Evolutionary conservation across 1,139 yeast species (phyloP).

Genomic region (Debaryomycetaceae sp.): DNA sequence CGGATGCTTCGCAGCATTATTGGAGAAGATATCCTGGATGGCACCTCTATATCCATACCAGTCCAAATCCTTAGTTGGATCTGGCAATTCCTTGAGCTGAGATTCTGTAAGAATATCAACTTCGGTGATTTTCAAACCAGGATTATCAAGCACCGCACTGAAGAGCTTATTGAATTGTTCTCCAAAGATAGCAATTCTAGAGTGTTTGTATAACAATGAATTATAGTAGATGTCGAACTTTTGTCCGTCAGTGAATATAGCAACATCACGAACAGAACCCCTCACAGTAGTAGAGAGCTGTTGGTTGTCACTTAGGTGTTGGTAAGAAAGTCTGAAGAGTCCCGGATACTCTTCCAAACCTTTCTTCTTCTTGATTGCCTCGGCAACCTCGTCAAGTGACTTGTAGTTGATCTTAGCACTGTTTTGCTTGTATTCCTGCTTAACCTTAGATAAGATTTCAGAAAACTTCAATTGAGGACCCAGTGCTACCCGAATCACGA

Average conservation of each 20-base stretch:
- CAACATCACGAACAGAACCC: slow-evolving; percentile 63
- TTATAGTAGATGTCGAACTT: slow-evolving; percentile 58
- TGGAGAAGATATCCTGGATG: slow-evolving; percentile 89
- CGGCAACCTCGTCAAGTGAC: slow-evolving; percentile 57
- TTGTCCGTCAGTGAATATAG: slow-evolving; percentile 42
- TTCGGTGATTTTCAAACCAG: slow-evolving; percentile 49
- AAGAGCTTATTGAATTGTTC: slow-evolving; percentile 69
- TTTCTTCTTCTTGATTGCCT: slow-evolving; percentile 44
- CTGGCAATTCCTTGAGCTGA: slow-evolving; percentile 66
- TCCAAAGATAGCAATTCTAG: slow-evolving; percentile 63
- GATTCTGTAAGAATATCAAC: slow-evolving; percentile 64
- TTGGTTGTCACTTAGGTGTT: slow-evolving; percentile 41
- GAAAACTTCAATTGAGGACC: slow-evolving; percentile 52
- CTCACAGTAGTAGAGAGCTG: slow-evolving; percentile 45
- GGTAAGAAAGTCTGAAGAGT: slow-evolving; percentile 62
- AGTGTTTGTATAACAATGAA: slow-evolving; percentile 66
- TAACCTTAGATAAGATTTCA: slow-evolving; percentile 47
- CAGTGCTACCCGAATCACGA: slow-evolving; percentile 60
- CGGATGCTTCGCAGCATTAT: slow-evolving; percentile 79
- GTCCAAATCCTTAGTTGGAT: slow-evolving; percentile 82
- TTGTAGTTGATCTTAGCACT: slow-evolving; percentile 33
- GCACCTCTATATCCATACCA: slow-evolving; percentile 94
- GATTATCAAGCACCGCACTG: slow-evolving; percentile 22
- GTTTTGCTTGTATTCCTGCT: slow-evolving; percentile 38
- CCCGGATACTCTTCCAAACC: slow-evolving; percentile 58